Evolutionary conservation across 768 basidiomycete species (phyloP), one percentile per base, ranked within the genome.

Genomic region (Mycena amicta): DNA sequence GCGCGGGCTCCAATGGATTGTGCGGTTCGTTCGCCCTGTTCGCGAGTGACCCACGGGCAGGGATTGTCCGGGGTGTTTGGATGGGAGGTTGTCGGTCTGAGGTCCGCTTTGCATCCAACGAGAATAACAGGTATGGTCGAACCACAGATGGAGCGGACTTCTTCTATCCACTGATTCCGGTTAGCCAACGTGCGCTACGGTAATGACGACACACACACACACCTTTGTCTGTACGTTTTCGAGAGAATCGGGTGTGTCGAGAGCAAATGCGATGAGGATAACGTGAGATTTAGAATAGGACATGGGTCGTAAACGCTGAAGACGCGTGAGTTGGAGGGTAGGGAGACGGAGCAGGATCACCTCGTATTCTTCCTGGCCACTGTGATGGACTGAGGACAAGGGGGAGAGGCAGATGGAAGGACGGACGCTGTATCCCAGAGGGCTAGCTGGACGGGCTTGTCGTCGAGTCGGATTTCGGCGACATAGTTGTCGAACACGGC

Each of bases 401-500:
- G 41, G 39, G 25, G 46, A 39, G 28, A 55, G 47, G 49, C 55
- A 37, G 53, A 50, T 52, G 45, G 47, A 45, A 45, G 28, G 57
- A 88, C 92, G 74, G 72, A 97, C 95, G 97, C 97, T 54, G 97
- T 98, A 82, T 99, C 97, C 97, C 97, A 98, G 43, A 98, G 76
- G 40, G 97, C 96, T 57, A 98, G 76, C 73, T 98, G 95, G 18
- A 99, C 93, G 33, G 95, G 93, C 74, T 98, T 98, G 64, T 95
- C 95, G 74, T 99, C 97, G 53, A 99, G 80, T 66, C 93, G 82
- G 68, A 99, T 98, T 80, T 99, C 97, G 47, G 97, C 96, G 63
- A 98, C 96, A 75, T 96, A 98, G 71, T 98, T 99, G 75, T 98
- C 95, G 69, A 98, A 98, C 51, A 98, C 90, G 64, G 95, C 95